Conservation (phyloP, 306 rosid species). For the Oemleria cerasiformis region DNA sequence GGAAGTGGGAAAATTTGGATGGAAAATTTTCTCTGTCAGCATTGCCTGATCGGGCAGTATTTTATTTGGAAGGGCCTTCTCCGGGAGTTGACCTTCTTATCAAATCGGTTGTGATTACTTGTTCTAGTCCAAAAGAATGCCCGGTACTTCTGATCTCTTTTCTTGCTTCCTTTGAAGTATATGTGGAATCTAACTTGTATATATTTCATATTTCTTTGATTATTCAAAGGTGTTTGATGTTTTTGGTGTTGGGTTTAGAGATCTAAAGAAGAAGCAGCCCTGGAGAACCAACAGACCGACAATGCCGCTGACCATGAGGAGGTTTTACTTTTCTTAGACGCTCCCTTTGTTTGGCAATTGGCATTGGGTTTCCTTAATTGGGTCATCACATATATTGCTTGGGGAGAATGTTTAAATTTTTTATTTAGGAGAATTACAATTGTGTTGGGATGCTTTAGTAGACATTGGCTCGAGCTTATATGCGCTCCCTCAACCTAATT, state of each 20-base stretch:
- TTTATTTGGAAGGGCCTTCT: conserved; percentile 94
- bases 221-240: conserved; percentile 20
- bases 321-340: conserved; percentile 28
- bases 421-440: not conserved
- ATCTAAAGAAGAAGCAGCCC: conserved; percentile 28
- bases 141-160: conserved; percentile 32
- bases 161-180: not conserved
- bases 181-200: not conserved
- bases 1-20: conserved; percentile 72
- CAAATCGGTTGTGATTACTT: conserved; percentile 50
- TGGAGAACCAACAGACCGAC: conserved; percentile 41
- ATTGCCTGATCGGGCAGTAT: conserved; percentile 52
- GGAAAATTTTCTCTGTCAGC: conserved; percentile 68
- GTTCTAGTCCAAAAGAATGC: conserved; percentile 34
- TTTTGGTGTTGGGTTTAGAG: conserved; percentile 29
- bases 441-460: not conserved
- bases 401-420: not conserved
- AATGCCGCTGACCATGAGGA: conserved; percentile 29
- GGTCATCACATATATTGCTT: not conserved
- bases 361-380: too few relatives aligned
- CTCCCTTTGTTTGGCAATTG: too few relatives aligned
- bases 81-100: conserved; percentile 73
- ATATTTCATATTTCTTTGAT: conserved; percentile 12
- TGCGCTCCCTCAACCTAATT: not conserved
- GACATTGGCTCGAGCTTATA: not conserved